Base-by-base conservation (phyloP, 2,329 filamentous ascomycete species). In the Davidsoniella virescens region DNA sequence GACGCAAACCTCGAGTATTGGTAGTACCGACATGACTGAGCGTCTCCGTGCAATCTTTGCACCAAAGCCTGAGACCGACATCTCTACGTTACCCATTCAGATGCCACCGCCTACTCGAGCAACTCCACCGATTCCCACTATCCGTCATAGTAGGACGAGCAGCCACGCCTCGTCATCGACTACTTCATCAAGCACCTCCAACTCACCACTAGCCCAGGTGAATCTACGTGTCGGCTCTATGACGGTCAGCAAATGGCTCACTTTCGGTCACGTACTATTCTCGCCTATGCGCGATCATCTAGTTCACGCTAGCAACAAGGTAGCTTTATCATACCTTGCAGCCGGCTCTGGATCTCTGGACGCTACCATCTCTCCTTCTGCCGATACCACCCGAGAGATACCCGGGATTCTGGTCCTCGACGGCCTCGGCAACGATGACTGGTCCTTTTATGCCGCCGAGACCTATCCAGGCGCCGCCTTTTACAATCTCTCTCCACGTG, bases 191-290 rank as follows among this genome's bases (percentile, higher is more conserved):
- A 23, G 18, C 3, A 40, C 12, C 20, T 73, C 78, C 55, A 76
- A 73, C 53, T 78, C 79, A 2, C 77, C 80, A 1, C 64, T 82
- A 17, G 75, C 78, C 0, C 80, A 82, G 60, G 82, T 87, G 54
- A 87, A 87, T 59, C 72, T 92, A 18, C 74, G 85, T 2, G 80
- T 87, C 14, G 84, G 82, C 4, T 87, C 84, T 2, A 79, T 92
- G 69, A 87, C 85, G 54, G 85, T 87, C 20, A 87, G 82, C 70
- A 88, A 88, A 60, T 92, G 84, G 85, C 73, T 92, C 20, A 86
- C 82, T 0, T 90, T 90, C 61, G 85, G 85, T 1, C 81, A 87
- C 57, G 83, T 90, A 0, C 69, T 92, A 3, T 88, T 92, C 65
- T 87, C 83, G 57, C 84, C 86, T 9, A 78, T 83, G 4, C 76